phyloP scores from a whole-genome alignment of 305 asterid species.

The Solanum hybrid region DNA sequence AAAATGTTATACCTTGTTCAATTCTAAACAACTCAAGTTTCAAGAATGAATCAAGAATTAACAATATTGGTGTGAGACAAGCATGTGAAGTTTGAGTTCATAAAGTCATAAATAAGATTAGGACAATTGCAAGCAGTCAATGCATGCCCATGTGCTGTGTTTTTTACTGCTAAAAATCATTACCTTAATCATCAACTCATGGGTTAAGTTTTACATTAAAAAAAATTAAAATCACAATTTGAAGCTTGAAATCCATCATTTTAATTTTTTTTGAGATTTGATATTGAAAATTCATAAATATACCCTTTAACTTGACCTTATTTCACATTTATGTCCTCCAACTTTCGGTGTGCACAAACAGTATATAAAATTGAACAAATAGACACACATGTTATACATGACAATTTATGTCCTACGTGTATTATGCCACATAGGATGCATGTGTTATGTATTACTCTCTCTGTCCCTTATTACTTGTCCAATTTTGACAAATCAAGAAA shows the following conservation, averaged over 20 bases:
- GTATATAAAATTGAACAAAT: background rate
- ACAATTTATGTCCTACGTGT: background rate
- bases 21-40: background rate
- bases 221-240: background rate
- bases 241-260: background rate
- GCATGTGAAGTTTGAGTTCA: background rate
- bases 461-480: background rate
- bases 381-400: fast-evolving
- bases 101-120: background rate
- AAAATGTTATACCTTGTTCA: background rate
- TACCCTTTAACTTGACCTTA: background rate
- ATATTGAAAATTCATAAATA: background rate
- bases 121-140: background rate
- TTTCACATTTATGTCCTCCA: no score
- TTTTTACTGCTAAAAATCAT: background rate
- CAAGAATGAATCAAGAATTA: background rate
- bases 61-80: background rate
- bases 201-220: background rate
- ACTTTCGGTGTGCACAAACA: background rate
- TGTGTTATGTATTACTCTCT: background rate
- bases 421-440: background rate
- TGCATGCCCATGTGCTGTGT: constrained; percentile 3
- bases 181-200: background rate
- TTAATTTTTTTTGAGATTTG: background rate
- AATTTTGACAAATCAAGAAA: background rate